Percentiles rank a stretch among this genome's conserved stretches.
Evolutionary conservation across 495 filamentous ascomycete genomes (phyloP).

Genomic region (Penicillium paxilli): DNA sequence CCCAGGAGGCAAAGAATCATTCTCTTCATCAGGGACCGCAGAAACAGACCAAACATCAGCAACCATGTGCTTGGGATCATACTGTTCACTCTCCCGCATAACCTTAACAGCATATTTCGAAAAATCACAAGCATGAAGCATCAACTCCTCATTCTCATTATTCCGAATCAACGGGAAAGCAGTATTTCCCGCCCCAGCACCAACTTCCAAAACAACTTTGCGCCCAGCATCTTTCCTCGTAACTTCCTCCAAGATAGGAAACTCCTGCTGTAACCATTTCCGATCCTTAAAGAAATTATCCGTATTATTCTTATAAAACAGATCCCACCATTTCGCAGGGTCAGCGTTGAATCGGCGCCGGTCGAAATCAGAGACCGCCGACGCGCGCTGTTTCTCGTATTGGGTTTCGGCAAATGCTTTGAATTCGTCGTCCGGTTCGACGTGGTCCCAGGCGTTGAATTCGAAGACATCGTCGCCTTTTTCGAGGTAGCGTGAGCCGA

Average conservation of each 20-base stretch:
- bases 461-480: constrained; percentile 84
- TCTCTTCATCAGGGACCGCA: constrained; percentile 41
- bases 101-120: constrained; percentile 87
- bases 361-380: constrained; percentile 86
- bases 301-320: constrained; percentile 94
- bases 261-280: constrained; percentile 95
- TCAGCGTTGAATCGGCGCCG: constrained; percentile 80
- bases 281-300: constrained; percentile 98
- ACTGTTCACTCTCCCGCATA: constrained; percentile 71
- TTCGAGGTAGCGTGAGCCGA: constrained; percentile 83
- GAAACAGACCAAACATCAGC: constrained; percentile 94
- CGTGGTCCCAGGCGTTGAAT: constrained; percentile 99
- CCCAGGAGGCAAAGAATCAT: constrained; percentile 63
- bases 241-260: constrained; percentile 74
- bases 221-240: constrained; percentile 62
- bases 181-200: constrained; percentile 94
- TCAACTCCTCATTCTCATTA: constrained; percentile 78
- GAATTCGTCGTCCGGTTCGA: constrained; percentile 80
- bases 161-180: constrained; percentile 82
- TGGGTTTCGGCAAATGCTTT: constrained; percentile 78
- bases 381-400: constrained; percentile 74
- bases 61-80: constrained; percentile 63
- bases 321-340: constrained; percentile 94
- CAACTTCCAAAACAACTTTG: constrained; percentile 78
- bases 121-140: constrained; percentile 90